Evolutionary conservation across 164 flowering plant genomes (phyloP).

Genomic region (Umbellularia californica): DNA sequence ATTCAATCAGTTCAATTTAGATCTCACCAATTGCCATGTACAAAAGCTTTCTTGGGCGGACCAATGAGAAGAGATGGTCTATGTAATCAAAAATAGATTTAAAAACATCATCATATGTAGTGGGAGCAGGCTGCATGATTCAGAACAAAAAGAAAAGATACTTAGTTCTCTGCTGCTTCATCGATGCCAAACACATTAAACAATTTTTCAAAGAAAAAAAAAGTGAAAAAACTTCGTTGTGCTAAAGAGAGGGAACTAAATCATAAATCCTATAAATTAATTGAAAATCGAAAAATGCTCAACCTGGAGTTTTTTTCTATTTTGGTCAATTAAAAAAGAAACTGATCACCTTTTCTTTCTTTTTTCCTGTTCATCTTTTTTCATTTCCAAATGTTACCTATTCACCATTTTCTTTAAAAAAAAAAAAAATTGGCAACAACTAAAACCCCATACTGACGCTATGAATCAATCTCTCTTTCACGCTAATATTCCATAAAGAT

Average conservation of each 20-base stretch:
- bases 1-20: neutral
- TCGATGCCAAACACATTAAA: neutral
- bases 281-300: neutral
- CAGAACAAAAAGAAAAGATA: constrained; percentile 1
- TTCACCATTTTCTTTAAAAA: no score
- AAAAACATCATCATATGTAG: constrained; percentile 81
- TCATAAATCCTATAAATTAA: neutral
- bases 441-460: no score
- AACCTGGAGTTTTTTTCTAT: neutral
- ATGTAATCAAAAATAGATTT: constrained; percentile 84
- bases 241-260: neutral
- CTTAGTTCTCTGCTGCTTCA: neutral
- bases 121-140: constrained; percentile 77
- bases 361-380: no score
- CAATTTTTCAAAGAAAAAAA: neutral
- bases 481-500: no score
- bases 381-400: no score
- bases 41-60: constrained; percentile 94
- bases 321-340: neutral
- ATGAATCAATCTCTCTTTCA: no score
- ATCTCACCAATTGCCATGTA: constrained; percentile 89
- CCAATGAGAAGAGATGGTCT: constrained; percentile 78
- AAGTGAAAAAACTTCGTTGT: no score
- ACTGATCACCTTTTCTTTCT: no score
- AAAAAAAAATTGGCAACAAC: no score